Conservation (phyloP, 805 yeast species). For the Monosporozyma yasuniensis region DNA sequence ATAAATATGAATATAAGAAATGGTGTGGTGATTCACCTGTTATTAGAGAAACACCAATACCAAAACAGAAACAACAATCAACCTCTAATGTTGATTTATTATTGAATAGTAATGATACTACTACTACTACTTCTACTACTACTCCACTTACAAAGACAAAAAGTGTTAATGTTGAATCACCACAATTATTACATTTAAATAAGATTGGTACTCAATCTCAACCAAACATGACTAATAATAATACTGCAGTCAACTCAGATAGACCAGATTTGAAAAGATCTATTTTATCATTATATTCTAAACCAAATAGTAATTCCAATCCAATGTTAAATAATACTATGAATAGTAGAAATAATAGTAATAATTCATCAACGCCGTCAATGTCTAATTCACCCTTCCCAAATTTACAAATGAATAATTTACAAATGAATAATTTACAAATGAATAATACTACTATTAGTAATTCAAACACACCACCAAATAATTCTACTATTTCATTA, state of each 20-base stretch:
- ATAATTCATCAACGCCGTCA: background rate
- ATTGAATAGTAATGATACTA: background rate
- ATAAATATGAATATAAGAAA: conserved; percentile 83
- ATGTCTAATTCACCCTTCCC: background rate
- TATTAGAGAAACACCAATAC: background rate
- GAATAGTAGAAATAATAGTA: conserved; percentile 3
- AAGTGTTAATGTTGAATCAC: background rate
- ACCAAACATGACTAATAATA: conserved; percentile 4
- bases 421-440: too few species aligned
- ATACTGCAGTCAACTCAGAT: conserved; percentile 12
- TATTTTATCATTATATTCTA: conserved; percentile 77
- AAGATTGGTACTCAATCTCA: background rate
- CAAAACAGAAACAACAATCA: background rate
- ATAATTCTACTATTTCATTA: conserved; percentile 23
- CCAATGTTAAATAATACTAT: background rate
- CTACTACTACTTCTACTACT: background rate
- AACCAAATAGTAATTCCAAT: conserved; percentile 31
- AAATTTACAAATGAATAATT: background rate
- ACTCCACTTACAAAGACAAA: background rate
- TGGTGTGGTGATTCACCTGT: conserved; percentile 54
- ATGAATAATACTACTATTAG: conserved; percentile 3
- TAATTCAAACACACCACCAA: conserved; percentile 7
- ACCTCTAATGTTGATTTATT: background rate
- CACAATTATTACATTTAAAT: background rate
- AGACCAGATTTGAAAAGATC: conserved; percentile 89